Evolutionary conservation across 257 asterid species (phyloP).

Genomic region (Nicotiana obtusifolia): DNA sequence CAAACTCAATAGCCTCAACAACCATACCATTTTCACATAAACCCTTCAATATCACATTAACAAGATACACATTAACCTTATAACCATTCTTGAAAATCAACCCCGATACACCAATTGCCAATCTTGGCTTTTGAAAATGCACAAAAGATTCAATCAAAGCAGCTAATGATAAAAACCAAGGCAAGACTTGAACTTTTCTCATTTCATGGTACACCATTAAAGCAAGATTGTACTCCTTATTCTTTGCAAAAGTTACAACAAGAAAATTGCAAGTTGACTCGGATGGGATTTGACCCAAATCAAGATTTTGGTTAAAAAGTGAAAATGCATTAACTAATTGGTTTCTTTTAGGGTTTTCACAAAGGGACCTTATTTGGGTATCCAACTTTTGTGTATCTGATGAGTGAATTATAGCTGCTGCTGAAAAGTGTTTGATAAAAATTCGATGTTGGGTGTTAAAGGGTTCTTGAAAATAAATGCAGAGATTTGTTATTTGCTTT

Average conservation of each 20-base stretch:
- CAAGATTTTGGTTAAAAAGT: slow-evolving; percentile 32
- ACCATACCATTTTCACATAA: slow-evolving; percentile 42
- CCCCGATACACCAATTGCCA: slow-evolving; percentile 44
- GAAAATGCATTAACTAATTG: slow-evolving; percentile 27
- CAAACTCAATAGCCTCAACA: slow-evolving; percentile 37
- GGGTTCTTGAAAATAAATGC: neutral
- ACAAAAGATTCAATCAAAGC: slow-evolving; percentile 49
- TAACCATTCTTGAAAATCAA: slow-evolving; percentile 52
- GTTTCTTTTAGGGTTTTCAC: slow-evolving; percentile 28
- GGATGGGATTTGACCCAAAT: slow-evolving; percentile 41
- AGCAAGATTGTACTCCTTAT: slow-evolving; percentile 41
- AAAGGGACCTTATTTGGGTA: slow-evolving; percentile 33
- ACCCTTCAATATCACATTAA: slow-evolving; percentile 52
- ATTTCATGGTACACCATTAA: slow-evolving; percentile 35
- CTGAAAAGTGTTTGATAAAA: neutral
- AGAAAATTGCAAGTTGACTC: slow-evolving; percentile 32
- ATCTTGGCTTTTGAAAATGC: slow-evolving; percentile 31
- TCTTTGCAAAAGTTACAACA: slow-evolving; percentile 48
- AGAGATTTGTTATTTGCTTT: neutral
- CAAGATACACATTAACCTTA: slow-evolving; percentile 29
- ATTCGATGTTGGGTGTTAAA: neutral
- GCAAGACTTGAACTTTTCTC: slow-evolving; percentile 26
- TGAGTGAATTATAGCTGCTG: neutral
- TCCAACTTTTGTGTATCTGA: slow-evolving; percentile 19
- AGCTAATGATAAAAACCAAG: slow-evolving; percentile 41